These are phyloP conservation scores for Papiliotrema fonsecae DNA, from an alignment of 1,284 basidiomycete genomes.

Conservation along the genomic window DNA sequence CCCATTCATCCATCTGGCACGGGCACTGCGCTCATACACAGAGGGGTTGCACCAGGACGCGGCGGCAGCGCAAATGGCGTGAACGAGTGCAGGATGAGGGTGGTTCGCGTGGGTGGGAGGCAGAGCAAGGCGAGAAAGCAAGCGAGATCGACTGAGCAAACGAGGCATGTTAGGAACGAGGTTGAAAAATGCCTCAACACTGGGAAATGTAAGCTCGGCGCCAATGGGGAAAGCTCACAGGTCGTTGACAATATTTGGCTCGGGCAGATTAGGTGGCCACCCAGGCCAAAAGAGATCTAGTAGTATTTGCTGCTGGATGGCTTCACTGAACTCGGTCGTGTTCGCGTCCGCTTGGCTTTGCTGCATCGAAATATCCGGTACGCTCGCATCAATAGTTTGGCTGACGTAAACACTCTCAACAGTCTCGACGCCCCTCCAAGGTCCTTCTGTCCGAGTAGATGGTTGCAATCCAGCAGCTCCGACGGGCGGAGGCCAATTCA, in stretches of 20 bases:
- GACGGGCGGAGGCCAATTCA: slow-evolving; percentile 1
- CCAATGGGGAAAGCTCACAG: slow-evolving; percentile 24
- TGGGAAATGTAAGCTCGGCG: slow-evolving; percentile 5
- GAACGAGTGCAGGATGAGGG: slow-evolving; percentile 49
- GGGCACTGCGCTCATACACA: slow-evolving; percentile 21
- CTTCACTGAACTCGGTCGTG: slow-evolving; percentile 11
- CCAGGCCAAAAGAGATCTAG: slow-evolving; percentile 47
- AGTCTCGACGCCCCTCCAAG: slow-evolving; percentile 2
- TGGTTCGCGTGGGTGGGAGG: slow-evolving; percentile 50
- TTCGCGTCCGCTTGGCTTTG: not conserved
- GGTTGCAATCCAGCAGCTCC: not conserved
- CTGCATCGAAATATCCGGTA: too few species aligned
- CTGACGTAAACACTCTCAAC: not conserved
- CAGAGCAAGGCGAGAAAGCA: slow-evolving; percentile 47
- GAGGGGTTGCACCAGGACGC: slow-evolving; percentile 33
- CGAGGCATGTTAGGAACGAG: slow-evolving; percentile 40
- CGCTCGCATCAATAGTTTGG: too few species aligned
- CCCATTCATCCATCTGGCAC: slow-evolving; percentile 4
- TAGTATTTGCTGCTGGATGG: slow-evolving; percentile 33
- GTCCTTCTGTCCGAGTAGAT: not conserved
- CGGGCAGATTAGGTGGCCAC: slow-evolving; percentile 45
- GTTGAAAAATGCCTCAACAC: slow-evolving; percentile 45
- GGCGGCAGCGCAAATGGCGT: slow-evolving; percentile 48
- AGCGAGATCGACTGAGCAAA: slow-evolving; percentile 43
- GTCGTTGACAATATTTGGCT: slow-evolving; percentile 44